Evolutionary conservation across 2,329 filamentous ascomycete genomes (phyloP).

Genomic region (Fonsecaea multimorphosa): DNA sequence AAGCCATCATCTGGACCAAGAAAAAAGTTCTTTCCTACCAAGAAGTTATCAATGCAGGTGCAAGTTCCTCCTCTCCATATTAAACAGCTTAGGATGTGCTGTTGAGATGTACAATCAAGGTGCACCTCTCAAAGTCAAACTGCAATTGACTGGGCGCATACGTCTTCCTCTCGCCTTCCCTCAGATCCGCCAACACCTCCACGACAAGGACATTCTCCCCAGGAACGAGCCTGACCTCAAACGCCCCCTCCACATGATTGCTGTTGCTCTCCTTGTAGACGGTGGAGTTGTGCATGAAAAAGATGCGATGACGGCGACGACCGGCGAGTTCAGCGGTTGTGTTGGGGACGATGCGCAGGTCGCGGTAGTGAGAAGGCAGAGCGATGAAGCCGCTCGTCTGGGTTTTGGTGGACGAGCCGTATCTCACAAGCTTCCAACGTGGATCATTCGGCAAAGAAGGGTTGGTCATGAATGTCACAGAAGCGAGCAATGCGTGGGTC

Average conservation of each 20-base stretch:
- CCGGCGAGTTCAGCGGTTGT: conserved; percentile 27
- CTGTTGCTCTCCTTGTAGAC: conserved; percentile 33
- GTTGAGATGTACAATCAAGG: conserved; percentile 29
- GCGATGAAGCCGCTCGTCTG: conserved; percentile 76
- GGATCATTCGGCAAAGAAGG: conserved; percentile 63
- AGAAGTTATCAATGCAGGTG: neutral
- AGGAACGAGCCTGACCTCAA: conserved; percentile 72
- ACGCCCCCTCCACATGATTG: conserved; percentile 68
- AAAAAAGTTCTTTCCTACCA: neutral
- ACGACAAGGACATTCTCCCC: conserved; percentile 81
- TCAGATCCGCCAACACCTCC: conserved; percentile 73
- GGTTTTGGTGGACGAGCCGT: conserved; percentile 68
- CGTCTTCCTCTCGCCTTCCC: conserved; percentile 61
- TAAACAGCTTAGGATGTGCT: neutral
- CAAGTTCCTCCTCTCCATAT: neutral
- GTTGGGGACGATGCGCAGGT: conserved; percentile 65
- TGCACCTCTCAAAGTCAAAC: conserved; percentile 73
- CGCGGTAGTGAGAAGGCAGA: conserved; percentile 68
- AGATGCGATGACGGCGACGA: conserved; percentile 32
- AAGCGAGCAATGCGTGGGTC: conserved; percentile 69
- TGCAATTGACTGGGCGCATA: conserved; percentile 62
- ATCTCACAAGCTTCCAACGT: conserved; percentile 68
- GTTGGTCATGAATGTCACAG: conserved; percentile 71
- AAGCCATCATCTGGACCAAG: neutral
- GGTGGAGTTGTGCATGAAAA: conserved; percentile 34